Base-by-base conservation (phyloP, 768 basidiomycete species). In the Russula compacta region DNA sequence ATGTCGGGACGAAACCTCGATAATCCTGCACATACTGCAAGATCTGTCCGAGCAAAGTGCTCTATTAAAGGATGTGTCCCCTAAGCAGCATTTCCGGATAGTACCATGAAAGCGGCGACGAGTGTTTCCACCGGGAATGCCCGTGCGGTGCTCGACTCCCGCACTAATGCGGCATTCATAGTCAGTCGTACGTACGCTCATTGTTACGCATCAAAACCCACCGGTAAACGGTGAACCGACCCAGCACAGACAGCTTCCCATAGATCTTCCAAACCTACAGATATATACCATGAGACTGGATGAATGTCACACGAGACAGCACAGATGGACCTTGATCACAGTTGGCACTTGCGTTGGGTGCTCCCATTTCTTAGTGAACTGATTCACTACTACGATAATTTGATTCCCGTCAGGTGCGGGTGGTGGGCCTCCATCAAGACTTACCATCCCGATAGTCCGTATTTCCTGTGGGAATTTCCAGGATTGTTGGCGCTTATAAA, bases 61-160 rank as follows among this genome's bases (percentile, higher is more conserved):
- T 9, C 48, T 36, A 12, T 65, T 47, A 8, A 6, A 2, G 35
- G 59, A 49, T 9, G 63, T 59, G 56, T 71, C 68, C 10, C 70
- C 70, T 14, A 71, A 42, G 6, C 53, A 9, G 44, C 70, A 71
- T 19, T 36, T 36, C n/a, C 70, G 62, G 7, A 61, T 40, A 6
- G 70, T 71, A 3, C 70, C 70, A 56, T 71, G 70, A 64, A 68
- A 71, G 36, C 70, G 67, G 24, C 68, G 67, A 29, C 59, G 39
- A 15, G 65, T 64, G 33, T 71, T 71, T 17, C 64, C 69, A 29
- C 52, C 52, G 1, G 4, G 0, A 4, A 35, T 1, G 15, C 44
- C 38, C 7, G 39, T 61, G 33, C 50, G 59, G 19, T 63, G 67
- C 47, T 64, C 64, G 11, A 67, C 51, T 12, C 49, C 53, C n/a